These are phyloP conservation scores for Cardiospermum halicacabum DNA, from an alignment of 345 rosid species.

Conservation along the genomic window DNA sequence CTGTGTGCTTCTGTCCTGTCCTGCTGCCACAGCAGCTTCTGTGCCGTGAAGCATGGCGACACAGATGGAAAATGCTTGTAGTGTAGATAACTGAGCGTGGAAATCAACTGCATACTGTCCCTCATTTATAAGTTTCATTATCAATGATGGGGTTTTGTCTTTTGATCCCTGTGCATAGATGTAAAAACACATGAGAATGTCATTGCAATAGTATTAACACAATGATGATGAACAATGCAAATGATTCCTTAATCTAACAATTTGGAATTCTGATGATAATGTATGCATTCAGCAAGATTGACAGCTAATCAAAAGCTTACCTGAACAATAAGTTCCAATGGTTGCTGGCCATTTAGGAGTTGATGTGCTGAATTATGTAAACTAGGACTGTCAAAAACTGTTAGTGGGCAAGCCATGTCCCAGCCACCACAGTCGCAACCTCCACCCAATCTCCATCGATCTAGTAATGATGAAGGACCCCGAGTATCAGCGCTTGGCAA, in stretches of 20 bases:
- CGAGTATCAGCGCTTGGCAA: conserved; percentile 48
- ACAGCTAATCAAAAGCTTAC: conserved; percentile 29
- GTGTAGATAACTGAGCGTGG: conserved; percentile 76
- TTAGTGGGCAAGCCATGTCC: conserved; percentile 95
- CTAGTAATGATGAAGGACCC: conserved; percentile 71
- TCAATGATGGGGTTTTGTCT: conserved; percentile 66
- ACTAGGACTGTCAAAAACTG: conserved; percentile 54
- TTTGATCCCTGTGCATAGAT: conserved; percentile 52
- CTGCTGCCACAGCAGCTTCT: conserved; percentile 28
- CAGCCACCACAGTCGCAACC: conserved; percentile 99
- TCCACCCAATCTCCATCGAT: conserved; percentile 90
- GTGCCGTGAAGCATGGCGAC: conserved; percentile 62
- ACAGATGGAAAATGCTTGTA: conserved; percentile 92
- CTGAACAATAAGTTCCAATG: conserved; percentile 64
- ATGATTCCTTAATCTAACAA: background rate
- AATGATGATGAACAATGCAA: background rate
- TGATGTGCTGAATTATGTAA: conserved; percentile 42
- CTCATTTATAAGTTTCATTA: conserved; percentile 45
- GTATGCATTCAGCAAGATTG: conserved; percentile 1
- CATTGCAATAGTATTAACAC: too few relatives aligned
- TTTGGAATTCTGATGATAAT: background rate
- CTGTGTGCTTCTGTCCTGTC: conserved; percentile 26
- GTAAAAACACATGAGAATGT: conserved; percentile 1
- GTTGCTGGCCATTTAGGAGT: conserved; percentile 38
- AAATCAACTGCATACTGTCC: conserved; percentile 78